These are phyloP conservation scores for Barnettozyma botsteinii DNA, from an alignment of 805 yeast species.

Conservation along the genomic window DNA sequence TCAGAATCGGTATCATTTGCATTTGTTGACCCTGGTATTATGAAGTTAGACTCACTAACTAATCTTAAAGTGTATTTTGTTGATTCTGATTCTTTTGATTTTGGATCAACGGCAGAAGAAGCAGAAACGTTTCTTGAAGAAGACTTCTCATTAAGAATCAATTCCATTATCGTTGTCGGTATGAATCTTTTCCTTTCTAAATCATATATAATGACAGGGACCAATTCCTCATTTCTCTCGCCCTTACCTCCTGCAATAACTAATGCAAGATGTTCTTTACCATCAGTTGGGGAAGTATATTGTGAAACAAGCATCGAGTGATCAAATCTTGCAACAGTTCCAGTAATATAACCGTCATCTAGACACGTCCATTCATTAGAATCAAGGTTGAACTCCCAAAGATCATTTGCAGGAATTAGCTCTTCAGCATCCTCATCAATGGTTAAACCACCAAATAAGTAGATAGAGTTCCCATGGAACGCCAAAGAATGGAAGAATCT, in stretches of 20 bases:
- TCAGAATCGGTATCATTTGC: constrained; percentile 7
- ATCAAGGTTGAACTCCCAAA: constrained; percentile 61
- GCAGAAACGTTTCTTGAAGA: constrained; percentile 5
- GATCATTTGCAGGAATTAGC: constrained; percentile 49
- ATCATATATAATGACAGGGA: constrained; percentile 38
- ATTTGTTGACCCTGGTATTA: constrained; percentile 14
- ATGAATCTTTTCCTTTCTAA: constrained; percentile 32
- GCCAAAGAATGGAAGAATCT: constrained; percentile 58
- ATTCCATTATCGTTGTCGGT: constrained; percentile 15
- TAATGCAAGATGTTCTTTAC: constrained; percentile 41
- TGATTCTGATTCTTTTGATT: background rate
- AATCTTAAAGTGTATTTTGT: constrained; percentile 13
- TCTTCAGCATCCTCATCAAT: constrained; percentile 33
- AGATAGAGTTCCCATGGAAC: constrained; percentile 44
- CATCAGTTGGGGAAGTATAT: constrained; percentile 32
- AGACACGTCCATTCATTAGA: constrained; percentile 49
- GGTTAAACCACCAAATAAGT: constrained; percentile 60
- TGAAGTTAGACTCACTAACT: constrained; percentile 16
- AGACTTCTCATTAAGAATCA: constrained; percentile 20
- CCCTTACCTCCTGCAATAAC: constrained; percentile 51
- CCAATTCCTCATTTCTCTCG: constrained; percentile 25
- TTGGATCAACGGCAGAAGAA: constrained; percentile 13
- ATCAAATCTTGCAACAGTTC: constrained; percentile 40
- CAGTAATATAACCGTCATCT: constrained; percentile 35
- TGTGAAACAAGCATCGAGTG: constrained; percentile 44